These are phyloP conservation scores for Annulohypoxylon truncatum DNA, from an alignment of 2,329 filamentous ascomycete genomes.

Conservation along the genomic window DNA sequence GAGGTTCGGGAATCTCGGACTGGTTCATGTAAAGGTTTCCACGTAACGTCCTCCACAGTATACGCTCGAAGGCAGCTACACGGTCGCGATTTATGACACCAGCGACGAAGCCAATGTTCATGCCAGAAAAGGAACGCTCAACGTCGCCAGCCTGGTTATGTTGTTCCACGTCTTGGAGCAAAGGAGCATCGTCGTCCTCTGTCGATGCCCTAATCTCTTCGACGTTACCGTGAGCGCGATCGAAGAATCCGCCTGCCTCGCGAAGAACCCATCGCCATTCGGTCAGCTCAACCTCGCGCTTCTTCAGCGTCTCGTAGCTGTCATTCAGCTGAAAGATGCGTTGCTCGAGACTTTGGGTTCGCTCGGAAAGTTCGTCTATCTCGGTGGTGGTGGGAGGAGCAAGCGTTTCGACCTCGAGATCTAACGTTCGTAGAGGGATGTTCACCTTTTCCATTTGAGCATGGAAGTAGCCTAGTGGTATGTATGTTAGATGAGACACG, in stretches of 20 bases:
- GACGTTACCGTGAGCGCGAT: constrained; percentile 93
- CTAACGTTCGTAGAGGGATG: constrained; percentile 88
- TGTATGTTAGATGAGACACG: constrained; percentile 48
- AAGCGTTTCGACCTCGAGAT: constrained; percentile 88
- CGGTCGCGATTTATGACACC: constrained; percentile 94
- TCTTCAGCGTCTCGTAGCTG: constrained; percentile 98
- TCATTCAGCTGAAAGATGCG: constrained; percentile 92
- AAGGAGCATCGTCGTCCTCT: constrained; percentile 90
- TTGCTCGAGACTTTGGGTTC: constrained; percentile 92
- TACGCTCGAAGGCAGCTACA: constrained; percentile 95
- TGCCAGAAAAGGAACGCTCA: constrained; percentile 90
- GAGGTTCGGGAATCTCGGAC: constrained; percentile 93
- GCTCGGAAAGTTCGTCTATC: constrained; percentile 94
- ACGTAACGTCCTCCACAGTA: constrained; percentile 95
- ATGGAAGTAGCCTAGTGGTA: constrained; percentile 83
- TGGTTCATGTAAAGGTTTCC: constrained; percentile 99
- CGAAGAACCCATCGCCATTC: constrained; percentile 99
- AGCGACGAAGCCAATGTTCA: constrained; percentile 99
- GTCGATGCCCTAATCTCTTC: constrained; percentile 95
- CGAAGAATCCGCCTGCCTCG: constrained; percentile 97
- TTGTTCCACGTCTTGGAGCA: constrained; percentile 93
- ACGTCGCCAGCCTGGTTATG: constrained; percentile 74
- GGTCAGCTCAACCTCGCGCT: constrained; percentile 93
- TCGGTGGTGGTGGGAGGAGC: constrained; percentile 91
- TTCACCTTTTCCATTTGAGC: constrained; percentile 93